Conservation (phyloP, 441 rosid species). For the Omphalea diandra region DNA sequence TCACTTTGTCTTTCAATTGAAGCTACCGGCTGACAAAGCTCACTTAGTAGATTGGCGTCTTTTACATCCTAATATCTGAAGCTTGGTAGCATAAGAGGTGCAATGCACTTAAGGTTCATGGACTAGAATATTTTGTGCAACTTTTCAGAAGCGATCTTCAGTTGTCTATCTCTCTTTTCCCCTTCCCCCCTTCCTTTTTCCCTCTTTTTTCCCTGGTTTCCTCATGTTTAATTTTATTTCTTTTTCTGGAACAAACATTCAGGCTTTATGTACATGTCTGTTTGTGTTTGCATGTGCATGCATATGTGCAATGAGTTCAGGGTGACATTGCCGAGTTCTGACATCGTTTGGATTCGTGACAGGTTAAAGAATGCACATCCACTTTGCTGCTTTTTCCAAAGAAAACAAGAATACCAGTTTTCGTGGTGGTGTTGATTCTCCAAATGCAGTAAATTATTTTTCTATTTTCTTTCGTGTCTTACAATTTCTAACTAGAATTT, state of each 20-base stretch:
- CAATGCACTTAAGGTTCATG: neutral
- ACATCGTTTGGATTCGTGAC: slow-evolving; percentile 26
- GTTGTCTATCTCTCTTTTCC: neutral
- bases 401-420: slow-evolving; percentile 73
- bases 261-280: neutral
- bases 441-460: neutral
- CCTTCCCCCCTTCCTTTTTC: too few relatives aligned
- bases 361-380: slow-evolving; percentile 95
- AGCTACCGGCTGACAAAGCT: slow-evolving; percentile 55
- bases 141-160: neutral
- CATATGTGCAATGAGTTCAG: neutral
- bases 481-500: neutral
- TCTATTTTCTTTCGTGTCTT: neutral
- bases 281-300: neutral
- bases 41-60: slow-evolving; percentile 1
- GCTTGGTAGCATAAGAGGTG: neutral
- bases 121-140: neutral
- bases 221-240: neutral
- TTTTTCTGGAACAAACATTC: neutral
- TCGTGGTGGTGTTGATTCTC: slow-evolving; percentile 60
- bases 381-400: slow-evolving; percentile 87
- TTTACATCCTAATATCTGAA: neutral
- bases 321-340: slow-evolving; percentile 12
- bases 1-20: slow-evolving; percentile 29
- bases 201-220: neutral